Conservation (phyloP, 495 filamentous ascomycete species). For the Tuber indicum region DNA sequence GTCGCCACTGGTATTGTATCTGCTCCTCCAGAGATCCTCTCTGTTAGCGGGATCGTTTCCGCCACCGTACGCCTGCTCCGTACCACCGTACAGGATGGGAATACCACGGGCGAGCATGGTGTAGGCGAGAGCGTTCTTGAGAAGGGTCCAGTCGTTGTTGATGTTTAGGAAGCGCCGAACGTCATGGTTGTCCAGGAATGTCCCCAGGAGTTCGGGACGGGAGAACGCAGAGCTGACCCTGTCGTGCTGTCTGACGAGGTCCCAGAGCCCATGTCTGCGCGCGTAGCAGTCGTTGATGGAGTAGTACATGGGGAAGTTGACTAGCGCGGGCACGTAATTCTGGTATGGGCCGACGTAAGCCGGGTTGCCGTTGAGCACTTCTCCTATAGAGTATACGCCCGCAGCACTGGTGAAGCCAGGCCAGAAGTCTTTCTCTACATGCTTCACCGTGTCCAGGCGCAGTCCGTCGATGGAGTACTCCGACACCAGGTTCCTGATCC, state of each 20-base stretch:
- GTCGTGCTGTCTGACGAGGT: constrained; percentile 49
- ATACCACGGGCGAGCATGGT: constrained; percentile 45
- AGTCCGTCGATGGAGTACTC: constrained; percentile 75
- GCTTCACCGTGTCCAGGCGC: constrained; percentile 66
- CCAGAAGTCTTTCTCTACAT: constrained; percentile 68
- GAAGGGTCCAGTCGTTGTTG: constrained; percentile 53
- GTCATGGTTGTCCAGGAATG: constrained; percentile 78
- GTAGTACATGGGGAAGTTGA: constrained; percentile 70
- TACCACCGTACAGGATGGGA: constrained; percentile 40
- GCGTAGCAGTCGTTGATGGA: constrained; percentile 57
- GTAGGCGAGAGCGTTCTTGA: constrained; percentile 65
- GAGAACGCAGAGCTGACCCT: constrained; percentile 31
- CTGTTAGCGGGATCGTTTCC: constrained; percentile 57
- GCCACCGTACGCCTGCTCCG: constrained; percentile 51
- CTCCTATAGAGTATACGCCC: constrained; percentile 65
- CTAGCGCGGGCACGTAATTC: constrained; percentile 53
- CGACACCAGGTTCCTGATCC: constrained; percentile 58
- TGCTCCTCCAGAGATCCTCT: constrained; percentile 66
- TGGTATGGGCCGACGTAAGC: constrained; percentile 61
- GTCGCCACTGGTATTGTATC: constrained; percentile 53
- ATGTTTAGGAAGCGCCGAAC: constrained; percentile 57
- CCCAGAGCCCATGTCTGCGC: constrained; percentile 53
- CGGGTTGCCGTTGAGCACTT: constrained; percentile 60
- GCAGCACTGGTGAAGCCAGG: constrained; percentile 56
- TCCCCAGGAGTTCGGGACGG: constrained; percentile 52